These are phyloP conservation scores for Mycosphaerella sp. DNA, from an alignment of 2,329 filamentous ascomycete species.

Conservation along the genomic window DNA sequence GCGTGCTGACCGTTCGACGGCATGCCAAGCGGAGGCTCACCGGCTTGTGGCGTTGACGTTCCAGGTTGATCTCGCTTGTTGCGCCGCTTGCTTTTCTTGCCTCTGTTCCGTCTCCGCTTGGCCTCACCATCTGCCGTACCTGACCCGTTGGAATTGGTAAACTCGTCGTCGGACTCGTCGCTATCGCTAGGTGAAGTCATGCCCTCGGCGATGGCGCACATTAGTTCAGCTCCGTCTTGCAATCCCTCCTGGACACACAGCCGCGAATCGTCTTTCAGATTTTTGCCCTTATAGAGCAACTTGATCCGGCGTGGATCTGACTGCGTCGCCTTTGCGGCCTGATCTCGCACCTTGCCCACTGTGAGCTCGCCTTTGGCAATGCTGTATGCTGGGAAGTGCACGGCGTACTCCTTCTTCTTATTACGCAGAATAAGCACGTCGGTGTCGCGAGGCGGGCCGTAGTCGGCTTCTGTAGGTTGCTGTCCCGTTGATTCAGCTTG, in stretches of 20 bases:
- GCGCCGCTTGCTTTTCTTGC: slow-evolving; percentile 40
- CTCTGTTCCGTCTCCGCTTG: slow-evolving; percentile 38
- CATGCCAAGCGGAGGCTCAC: slow-evolving; percentile 35
- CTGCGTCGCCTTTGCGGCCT: slow-evolving; percentile 61
- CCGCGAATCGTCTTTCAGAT: slow-evolving; percentile 58
- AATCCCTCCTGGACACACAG: slow-evolving; percentile 56
- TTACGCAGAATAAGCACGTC: slow-evolving; percentile 67
- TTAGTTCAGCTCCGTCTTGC: slow-evolving; percentile 53
- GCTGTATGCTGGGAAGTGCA: slow-evolving; percentile 67
- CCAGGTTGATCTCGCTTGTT: slow-evolving; percentile 38
- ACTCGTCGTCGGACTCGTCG: slow-evolving; percentile 41
- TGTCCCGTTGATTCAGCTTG: slow-evolving; percentile 28
- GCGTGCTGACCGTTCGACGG: slow-evolving; percentile 30
- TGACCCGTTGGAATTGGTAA: slow-evolving; percentile 26
- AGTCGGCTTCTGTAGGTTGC: slow-evolving; percentile 40
- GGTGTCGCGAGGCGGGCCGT: slow-evolving; percentile 50
- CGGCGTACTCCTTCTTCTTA: slow-evolving; percentile 58
- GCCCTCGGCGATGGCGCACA: slow-evolving; percentile 53
- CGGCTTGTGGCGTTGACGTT: slow-evolving; percentile 30
- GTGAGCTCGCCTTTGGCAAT: slow-evolving; percentile 68
- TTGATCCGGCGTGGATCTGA: slow-evolving; percentile 54
- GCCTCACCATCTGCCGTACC: slow-evolving; percentile 27
- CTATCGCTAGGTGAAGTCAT: slow-evolving; percentile 36
- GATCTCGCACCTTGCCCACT: slow-evolving; percentile 60
- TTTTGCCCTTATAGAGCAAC: slow-evolving; percentile 66